Evolutionary conservation across 768 basidiomycete genomes (phyloP).

Genomic region (Lyophyllum semitale): DNA sequence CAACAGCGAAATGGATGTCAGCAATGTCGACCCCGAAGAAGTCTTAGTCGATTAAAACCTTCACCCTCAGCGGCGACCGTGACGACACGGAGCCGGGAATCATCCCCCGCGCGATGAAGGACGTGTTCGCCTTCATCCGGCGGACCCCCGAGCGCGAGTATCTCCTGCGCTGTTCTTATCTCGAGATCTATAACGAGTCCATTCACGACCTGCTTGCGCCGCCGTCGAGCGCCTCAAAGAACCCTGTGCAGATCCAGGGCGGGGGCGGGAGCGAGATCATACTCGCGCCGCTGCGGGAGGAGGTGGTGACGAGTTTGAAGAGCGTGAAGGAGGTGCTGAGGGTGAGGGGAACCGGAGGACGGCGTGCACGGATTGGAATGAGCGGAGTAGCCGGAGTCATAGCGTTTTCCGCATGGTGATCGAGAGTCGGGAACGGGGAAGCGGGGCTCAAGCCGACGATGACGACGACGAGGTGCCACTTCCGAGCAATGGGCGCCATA

Average conservation of each 20-base stretch:
- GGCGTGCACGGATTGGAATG: slow-evolving; percentile 99
- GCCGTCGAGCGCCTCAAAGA: slow-evolving; percentile 49
- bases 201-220: slow-evolving; percentile 87
- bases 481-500: slow-evolving; percentile 29
- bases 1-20: slow-evolving; percentile 75
- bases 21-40: slow-evolving; percentile 72
- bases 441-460: slow-evolving; percentile 25
- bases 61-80: slow-evolving; percentile 70
- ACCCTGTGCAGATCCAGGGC: slow-evolving; percentile 76
- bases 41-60: slow-evolving; percentile 71
- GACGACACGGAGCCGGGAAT: slow-evolving; percentile 88
- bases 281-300: slow-evolving; percentile 81
- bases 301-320: slow-evolving; percentile 90
- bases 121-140: slow-evolving; percentile 85
- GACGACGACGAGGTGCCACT: slow-evolving; percentile 40
- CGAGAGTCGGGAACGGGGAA: slow-evolving; percentile 75
- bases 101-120: slow-evolving; percentile 89
- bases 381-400: slow-evolving; percentile 91
- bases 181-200: slow-evolving; percentile 96
- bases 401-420: slow-evolving; percentile 93
- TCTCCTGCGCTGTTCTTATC: slow-evolving; percentile 92
- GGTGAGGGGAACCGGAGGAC: slow-evolving; percentile 89
- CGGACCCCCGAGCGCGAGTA: slow-evolving; percentile 82
- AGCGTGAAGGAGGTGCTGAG: slow-evolving; percentile 83
- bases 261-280: slow-evolving; percentile 56